Percentiles rank a stretch among this genome's conserved stretches.
phyloP scores from a whole-genome alignment of 805 yeast genomes.

The Kockiozyma suomiensis region DNA sequence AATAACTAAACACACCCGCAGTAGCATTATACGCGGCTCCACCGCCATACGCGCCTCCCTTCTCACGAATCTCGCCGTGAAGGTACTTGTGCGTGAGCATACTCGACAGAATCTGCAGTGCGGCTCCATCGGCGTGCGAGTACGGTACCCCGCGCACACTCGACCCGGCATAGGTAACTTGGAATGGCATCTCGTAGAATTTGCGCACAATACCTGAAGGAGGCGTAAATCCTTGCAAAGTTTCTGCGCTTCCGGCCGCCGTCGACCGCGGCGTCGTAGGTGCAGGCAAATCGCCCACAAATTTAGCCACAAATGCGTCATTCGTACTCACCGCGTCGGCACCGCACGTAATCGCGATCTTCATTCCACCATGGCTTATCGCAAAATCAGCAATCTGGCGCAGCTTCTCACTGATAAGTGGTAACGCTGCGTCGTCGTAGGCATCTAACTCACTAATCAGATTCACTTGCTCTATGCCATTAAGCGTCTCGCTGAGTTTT shows the following conservation, averaged over 20 bases:
- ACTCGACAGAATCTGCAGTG: constrained; percentile 79
- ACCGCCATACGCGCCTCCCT: constrained; percentile 98
- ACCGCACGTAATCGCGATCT: constrained; percentile 63
- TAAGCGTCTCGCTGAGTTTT: constrained; percentile 61
- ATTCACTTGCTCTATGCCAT: constrained; percentile 78
- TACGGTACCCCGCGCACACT: constrained; percentile 70
- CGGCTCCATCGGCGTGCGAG: constrained; percentile 73
- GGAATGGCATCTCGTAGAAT: constrained; percentile 76
- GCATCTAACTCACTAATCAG: constrained; percentile 64
- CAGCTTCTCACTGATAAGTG: constrained; percentile 65
- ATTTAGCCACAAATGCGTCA: constrained; percentile 17
- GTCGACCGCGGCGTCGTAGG: constrained; percentile 7
- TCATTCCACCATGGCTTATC: constrained; percentile 39
- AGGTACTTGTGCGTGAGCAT: constrained; percentile 77
- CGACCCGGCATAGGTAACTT: constrained; percentile 78
- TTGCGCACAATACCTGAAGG: constrained; percentile 34
- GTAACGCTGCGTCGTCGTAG: constrained; percentile 54
- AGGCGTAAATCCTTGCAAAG: constrained; percentile 11
- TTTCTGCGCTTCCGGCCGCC: constrained; percentile 32
- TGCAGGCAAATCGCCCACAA: constrained; percentile 16
- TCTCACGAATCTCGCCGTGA: constrained; percentile 88
- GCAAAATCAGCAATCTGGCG: constrained; percentile 38
- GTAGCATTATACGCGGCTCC: constrained; percentile 83
- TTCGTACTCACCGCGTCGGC: constrained; percentile 38
- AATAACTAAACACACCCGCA: constrained; percentile 77